These are phyloP conservation scores for Teunomyces tritomae DNA, from an alignment of 805 yeast genomes.

Conservation along the genomic window DNA sequence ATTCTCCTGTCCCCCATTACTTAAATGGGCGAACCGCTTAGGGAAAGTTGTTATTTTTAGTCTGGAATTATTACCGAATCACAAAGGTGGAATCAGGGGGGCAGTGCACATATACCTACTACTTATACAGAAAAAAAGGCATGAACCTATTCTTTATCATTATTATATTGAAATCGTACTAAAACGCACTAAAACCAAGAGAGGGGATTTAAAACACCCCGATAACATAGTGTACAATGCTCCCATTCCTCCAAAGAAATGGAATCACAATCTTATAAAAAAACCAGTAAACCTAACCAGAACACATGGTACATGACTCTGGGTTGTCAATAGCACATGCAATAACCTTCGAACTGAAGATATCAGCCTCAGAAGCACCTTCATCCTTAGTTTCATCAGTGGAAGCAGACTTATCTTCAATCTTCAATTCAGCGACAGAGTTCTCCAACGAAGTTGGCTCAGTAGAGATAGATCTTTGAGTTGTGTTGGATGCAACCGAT, in stretches of 20 bases:
- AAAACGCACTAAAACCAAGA: conserved; percentile 5
- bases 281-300: conserved; percentile 60
- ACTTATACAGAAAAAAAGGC: too few species aligned
- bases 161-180: background rate
- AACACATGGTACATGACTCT: conserved; percentile 98
- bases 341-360: conserved; percentile 87
- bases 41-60: background rate
- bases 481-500: conserved; percentile 15
- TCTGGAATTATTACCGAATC: background rate
- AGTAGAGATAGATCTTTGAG: conserved; percentile 27
- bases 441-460: conserved; percentile 44
- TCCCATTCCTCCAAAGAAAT: background rate
- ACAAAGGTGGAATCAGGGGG: too few species aligned
- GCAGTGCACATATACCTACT: too few species aligned
- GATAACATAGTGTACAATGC: conserved; percentile 1
- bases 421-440: conserved; percentile 45
- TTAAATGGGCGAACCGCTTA: background rate
- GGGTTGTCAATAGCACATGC: conserved; percentile 98
- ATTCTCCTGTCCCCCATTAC: conserved; percentile 1
- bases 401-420: conserved; percentile 20
- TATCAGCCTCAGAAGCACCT: conserved; percentile 58
- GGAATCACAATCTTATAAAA: background rate
- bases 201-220: conserved; percentile 2
- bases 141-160: background rate
- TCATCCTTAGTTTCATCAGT: conserved; percentile 13